Conservation (phyloP, 2,329 filamentous ascomycete species). For the Xylariaceae sp. region DNA sequence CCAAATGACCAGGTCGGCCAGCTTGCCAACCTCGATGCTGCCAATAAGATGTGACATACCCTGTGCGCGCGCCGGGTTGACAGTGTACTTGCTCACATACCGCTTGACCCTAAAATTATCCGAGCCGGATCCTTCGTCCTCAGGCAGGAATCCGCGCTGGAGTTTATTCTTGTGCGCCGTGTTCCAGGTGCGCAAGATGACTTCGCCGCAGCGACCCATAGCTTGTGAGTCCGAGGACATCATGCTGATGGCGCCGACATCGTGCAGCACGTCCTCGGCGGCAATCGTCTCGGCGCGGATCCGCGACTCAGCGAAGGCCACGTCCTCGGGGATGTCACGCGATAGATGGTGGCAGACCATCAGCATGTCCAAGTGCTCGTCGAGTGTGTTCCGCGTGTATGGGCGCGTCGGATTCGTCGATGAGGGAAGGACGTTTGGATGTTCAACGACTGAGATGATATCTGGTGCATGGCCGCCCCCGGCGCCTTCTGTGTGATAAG, state of each 20-base stretch:
- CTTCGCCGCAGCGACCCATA: conserved; percentile 94
- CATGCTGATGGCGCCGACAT: conserved; percentile 94
- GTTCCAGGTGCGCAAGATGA: conserved; percentile 90
- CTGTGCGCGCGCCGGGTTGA: conserved; percentile 89
- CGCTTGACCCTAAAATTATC: conserved; percentile 92
- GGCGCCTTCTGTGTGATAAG: conserved; percentile 94
- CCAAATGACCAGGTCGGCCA: conserved; percentile 89
- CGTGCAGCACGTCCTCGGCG: conserved; percentile 92
- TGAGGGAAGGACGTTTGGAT: conserved; percentile 80
- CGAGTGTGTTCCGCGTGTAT: conserved; percentile 86
- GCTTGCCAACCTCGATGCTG: conserved; percentile 81
- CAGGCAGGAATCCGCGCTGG: conserved; percentile 70
- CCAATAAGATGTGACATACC: conserved; percentile 86
- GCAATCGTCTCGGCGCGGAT: conserved; percentile 96
- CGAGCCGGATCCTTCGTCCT: conserved; percentile 73
- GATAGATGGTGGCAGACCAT: conserved; percentile 97
- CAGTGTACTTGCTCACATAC: conserved; percentile 93
- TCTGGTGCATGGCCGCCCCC: conserved; percentile 93
- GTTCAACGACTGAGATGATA: conserved; percentile 90
- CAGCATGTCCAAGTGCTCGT: conserved; percentile 96
- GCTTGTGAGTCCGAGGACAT: conserved; percentile 95
- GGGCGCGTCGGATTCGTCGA: conserved; percentile 91
- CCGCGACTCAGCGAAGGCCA: conserved; percentile 89
- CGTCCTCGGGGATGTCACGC: conserved; percentile 90
- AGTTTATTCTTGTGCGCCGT: conserved; percentile 95